Conservation (phyloP, 495 filamentous ascomycete genomes). For the Penicillium turbatum region DNA sequence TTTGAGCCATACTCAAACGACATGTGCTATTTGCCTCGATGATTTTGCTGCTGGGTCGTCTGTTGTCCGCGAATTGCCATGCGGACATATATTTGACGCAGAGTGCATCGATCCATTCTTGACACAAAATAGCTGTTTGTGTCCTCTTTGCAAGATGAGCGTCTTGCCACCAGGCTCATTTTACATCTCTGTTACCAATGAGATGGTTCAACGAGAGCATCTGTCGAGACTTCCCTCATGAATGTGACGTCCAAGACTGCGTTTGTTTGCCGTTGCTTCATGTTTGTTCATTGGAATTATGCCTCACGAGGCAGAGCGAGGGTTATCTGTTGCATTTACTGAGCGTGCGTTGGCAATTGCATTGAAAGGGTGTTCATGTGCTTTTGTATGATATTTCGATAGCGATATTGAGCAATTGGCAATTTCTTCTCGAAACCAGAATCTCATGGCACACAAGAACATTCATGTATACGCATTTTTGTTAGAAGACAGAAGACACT, state of each 20-base stretch:
- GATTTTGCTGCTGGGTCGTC: conserved; percentile 64
- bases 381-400: neutral
- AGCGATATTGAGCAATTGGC: neutral
- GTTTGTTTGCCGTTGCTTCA: neutral
- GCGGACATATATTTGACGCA: conserved; percentile 86
- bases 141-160: conserved; percentile 80
- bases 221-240: conserved; percentile 13
- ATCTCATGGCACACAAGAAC: neutral
- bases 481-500: too few species aligned
- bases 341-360: neutral
- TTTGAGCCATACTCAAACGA: conserved; percentile 44
- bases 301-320: neutral
- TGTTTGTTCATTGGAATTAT: neutral
- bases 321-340: neutral
- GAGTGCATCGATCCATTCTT: conserved; percentile 84
- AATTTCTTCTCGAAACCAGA: neutral
- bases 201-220: conserved; percentile 73
- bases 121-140: conserved; percentile 65
- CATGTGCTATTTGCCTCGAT: conserved; percentile 82
- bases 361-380: neutral
- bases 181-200: conserved; percentile 67
- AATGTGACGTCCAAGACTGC: neutral
- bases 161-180: conserved; percentile 65
- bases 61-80: conserved; percentile 76
- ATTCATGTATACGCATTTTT: too few species aligned